These are phyloP conservation scores for Alternaria triticimaculans DNA, from an alignment of 2,329 filamentous ascomycete genomes.

Conservation along the genomic window DNA sequence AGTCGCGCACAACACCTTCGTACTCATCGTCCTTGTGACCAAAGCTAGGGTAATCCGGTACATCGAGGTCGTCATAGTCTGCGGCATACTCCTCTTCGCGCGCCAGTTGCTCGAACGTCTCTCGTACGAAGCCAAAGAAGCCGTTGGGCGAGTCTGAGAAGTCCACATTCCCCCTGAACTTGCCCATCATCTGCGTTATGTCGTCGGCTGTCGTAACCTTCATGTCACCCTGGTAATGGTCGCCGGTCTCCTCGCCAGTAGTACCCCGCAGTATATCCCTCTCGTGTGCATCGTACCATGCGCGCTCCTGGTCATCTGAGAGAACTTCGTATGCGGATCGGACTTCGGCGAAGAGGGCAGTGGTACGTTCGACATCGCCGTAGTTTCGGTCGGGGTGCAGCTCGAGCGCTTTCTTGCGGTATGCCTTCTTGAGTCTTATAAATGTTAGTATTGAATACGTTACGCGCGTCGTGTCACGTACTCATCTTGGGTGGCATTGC, in stretches of 20 bases:
- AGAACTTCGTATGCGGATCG: constrained; percentile 96
- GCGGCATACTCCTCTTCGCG: constrained; percentile 80
- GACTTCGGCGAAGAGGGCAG: constrained; percentile 85
- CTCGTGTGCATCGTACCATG: constrained; percentile 97
- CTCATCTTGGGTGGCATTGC: constrained; percentile 81
- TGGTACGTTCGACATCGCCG: constrained; percentile 82
- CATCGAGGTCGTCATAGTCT: constrained; percentile 68
- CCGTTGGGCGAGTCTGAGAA: constrained; percentile 81
- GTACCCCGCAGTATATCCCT: constrained; percentile 78
- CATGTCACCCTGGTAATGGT: constrained; percentile 70
- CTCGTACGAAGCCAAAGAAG: constrained; percentile 81
- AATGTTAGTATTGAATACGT: not conserved
- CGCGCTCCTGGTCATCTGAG: constrained; percentile 91
- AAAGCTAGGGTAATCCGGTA: constrained; percentile 79
- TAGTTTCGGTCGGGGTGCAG: constrained; percentile 95
- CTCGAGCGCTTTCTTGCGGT: constrained; percentile 87
- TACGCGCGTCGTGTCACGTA: constrained; percentile 50
- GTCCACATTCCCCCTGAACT: constrained; percentile 77
- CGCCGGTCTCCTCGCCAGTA: constrained; percentile 57
- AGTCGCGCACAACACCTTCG: constrained; percentile 76
- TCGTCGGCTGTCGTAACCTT: constrained; percentile 81
- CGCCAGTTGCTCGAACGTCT: constrained; percentile 80
- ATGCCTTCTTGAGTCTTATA: constrained; percentile 86
- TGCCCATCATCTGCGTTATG: constrained; percentile 77
- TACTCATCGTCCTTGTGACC: constrained; percentile 77